Percentiles rank a stretch among this genome's conserved stretches.
phyloP scores from a whole-genome alignment of 177 flowering plant genomes.

The Tripterygium wilfordii region DNA sequence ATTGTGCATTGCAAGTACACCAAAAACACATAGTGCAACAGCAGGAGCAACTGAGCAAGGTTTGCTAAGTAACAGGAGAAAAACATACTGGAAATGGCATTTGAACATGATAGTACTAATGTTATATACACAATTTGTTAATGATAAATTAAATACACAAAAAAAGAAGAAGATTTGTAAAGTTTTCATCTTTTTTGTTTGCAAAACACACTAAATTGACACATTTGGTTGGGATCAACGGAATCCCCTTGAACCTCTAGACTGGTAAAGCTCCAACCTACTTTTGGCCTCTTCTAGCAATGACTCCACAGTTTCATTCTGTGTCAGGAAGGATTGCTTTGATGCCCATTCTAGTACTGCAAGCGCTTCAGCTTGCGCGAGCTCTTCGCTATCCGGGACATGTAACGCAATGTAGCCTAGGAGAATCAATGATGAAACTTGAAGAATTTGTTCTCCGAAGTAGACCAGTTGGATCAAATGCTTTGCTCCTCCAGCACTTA shows the following conservation, averaged over 20 bases:
- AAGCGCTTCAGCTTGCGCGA: constrained; percentile 48
- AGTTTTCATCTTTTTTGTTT: too few relatives aligned
- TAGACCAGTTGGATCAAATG: constrained; percentile 56
- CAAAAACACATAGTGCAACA: too few relatives aligned
- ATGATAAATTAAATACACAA: neutral
- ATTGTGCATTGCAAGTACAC: too few relatives aligned
- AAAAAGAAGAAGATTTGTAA: neutral
- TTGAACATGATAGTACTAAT: too few relatives aligned
- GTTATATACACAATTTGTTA: too few relatives aligned
- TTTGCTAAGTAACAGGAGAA: too few relatives aligned
- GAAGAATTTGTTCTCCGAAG: constrained; percentile 49
- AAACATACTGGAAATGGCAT: too few relatives aligned
- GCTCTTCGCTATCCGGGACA: constrained; percentile 57
- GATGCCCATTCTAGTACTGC: constrained; percentile 61
- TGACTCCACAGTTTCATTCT: constrained; percentile 31
- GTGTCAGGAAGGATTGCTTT: constrained; percentile 35
- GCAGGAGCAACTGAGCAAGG: too few relatives aligned
- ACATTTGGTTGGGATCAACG: constrained; percentile 12
- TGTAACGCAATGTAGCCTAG: constrained; percentile 51
- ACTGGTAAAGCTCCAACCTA: constrained; percentile 56
- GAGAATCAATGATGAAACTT: constrained; percentile 32
- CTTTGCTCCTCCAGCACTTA: constrained; percentile 50
- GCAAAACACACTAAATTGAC: constrained; percentile 1
- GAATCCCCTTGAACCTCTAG: constrained; percentile 48
- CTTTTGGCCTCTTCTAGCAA: constrained; percentile 45